Conservation (phyloP, 2,329 filamentous ascomycete genomes). For the Exophiala xenobiotica region DNA sequence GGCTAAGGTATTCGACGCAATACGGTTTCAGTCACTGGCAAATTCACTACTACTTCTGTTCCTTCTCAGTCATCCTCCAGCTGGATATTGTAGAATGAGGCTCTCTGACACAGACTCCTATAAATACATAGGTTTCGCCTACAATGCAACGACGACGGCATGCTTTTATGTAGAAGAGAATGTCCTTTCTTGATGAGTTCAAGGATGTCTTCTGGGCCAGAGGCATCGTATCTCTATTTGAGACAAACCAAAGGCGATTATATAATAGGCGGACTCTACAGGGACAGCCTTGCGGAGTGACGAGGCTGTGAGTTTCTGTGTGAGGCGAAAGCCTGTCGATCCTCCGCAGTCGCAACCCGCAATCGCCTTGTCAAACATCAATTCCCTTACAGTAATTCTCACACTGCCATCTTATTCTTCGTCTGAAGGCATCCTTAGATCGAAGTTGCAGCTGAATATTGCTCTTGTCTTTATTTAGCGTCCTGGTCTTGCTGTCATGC, state of each 20-base stretch:
- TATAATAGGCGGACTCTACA: background rate
- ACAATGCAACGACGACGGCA: too few species aligned
- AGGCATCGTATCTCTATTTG: background rate
- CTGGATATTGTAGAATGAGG: too few species aligned
- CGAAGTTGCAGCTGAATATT: background rate
- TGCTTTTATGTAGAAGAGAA: too few species aligned
- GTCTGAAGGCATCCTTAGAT: background rate
- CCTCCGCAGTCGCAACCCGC: slow-evolving; percentile 1
- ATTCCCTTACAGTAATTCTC: background rate
- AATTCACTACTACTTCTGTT: too few species aligned
- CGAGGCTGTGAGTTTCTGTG: slow-evolving; percentile 5
- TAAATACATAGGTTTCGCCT: too few species aligned
- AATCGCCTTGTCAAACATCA: background rate
- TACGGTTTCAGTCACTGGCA: background rate
- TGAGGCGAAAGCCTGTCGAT: background rate
- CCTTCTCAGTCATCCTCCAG: too few species aligned
- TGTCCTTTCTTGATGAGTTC: too few species aligned
- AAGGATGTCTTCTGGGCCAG: too few species aligned
- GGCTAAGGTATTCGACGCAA: background rate
- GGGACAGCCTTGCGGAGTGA: background rate
- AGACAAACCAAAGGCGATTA: background rate
- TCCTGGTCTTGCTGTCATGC: slow-evolving; percentile 12
- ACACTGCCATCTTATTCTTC: background rate
- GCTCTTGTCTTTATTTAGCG: background rate
- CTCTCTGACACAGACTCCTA: too few species aligned